phyloP scores from a whole-genome alignment of 768 basidiomycete species.

The Mycena metata region DNA sequence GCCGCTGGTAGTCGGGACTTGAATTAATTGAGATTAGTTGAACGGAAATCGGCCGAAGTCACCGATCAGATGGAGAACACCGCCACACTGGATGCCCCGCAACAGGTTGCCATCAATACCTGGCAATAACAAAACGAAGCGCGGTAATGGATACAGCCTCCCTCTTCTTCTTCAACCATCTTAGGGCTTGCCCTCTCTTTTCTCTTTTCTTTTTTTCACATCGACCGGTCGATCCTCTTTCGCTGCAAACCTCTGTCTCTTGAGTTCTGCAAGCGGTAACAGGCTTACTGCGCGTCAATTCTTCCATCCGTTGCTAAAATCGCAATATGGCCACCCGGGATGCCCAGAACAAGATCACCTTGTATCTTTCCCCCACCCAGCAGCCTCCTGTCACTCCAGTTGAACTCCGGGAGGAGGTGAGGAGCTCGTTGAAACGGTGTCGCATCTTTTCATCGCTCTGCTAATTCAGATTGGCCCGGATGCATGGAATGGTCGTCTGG shows the following conservation, averaged over 20 bases:
- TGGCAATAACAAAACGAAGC: constrained; percentile 17
- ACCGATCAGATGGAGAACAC: not conserved
- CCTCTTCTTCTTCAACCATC: constrained; percentile 27
- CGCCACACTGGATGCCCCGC: not conserved
- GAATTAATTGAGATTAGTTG: not conserved
- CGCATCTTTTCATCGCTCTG: not conserved
- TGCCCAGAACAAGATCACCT: constrained; percentile 37
- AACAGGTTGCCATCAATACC: constrained; percentile 2
- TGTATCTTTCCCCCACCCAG: constrained; percentile 53
- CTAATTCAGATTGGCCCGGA: constrained; percentile 59
- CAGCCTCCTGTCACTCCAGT: constrained; percentile 50
- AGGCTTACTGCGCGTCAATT: constrained; percentile 28
- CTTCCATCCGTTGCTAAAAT: not conserved
- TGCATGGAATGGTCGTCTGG: constrained; percentile 59
- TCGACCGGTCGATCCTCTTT: constrained; percentile 45
- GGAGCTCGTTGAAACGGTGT: constrained; percentile 17
- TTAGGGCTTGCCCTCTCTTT: constrained; percentile 31
- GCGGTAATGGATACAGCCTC: constrained; percentile 10
- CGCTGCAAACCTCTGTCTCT: constrained; percentile 25
- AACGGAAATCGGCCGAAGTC: no score
- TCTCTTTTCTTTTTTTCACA: constrained; percentile 36
- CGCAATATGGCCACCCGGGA: constrained; percentile 31
- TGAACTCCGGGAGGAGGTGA: constrained; percentile 55
- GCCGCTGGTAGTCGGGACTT: constrained; percentile 48
- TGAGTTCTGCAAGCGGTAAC: constrained; percentile 30